Conservation (phyloP, 2,329 filamentous ascomycete genomes). For the Ceratocystis albifundus region DNA sequence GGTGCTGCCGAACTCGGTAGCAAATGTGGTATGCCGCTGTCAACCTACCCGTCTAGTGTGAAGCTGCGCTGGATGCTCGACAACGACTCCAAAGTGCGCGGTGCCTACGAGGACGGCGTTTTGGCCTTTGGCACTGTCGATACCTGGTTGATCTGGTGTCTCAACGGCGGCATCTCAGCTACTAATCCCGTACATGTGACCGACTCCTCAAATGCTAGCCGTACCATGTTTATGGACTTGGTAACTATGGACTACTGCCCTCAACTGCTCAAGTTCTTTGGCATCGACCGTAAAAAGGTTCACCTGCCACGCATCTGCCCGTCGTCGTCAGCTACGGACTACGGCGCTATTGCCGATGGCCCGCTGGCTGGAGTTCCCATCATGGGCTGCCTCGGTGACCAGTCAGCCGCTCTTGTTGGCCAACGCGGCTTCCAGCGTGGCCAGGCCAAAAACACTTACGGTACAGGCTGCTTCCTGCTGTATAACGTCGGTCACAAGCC, state of each 20-base stretch:
- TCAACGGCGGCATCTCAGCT: constrained; percentile 59
- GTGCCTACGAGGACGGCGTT: constrained; percentile 63
- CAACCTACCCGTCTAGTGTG: constrained; percentile 77
- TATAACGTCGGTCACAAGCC: constrained; percentile 81
- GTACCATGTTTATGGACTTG: constrained; percentile 93
- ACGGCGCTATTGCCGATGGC: constrained; percentile 55
- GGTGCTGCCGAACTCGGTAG: constrained; percentile 58
- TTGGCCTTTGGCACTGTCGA: constrained; percentile 81
- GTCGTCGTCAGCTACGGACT: constrained; percentile 63
- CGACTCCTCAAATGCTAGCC: constrained; percentile 75
- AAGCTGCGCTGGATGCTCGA: constrained; percentile 76
- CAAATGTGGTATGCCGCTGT: constrained; percentile 70
- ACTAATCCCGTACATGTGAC: constrained; percentile 59
- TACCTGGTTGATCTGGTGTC: constrained; percentile 73
- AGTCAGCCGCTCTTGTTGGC: constrained; percentile 74
- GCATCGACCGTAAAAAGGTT: constrained; percentile 55
- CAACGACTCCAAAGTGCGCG: constrained; percentile 54
- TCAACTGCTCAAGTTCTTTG: constrained; percentile 65
- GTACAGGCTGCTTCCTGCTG: constrained; percentile 77
- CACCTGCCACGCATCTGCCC: constrained; percentile 71
- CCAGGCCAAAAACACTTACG: constrained; percentile 82
- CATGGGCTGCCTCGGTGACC: constrained; percentile 76
- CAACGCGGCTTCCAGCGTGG: constrained; percentile 75
- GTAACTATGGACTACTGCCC: constrained; percentile 70
- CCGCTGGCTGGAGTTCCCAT: constrained; percentile 59